phyloP scores from a whole-genome alignment of 768 basidiomycete genomes.

The Termitomyces bulborhizus region DNA sequence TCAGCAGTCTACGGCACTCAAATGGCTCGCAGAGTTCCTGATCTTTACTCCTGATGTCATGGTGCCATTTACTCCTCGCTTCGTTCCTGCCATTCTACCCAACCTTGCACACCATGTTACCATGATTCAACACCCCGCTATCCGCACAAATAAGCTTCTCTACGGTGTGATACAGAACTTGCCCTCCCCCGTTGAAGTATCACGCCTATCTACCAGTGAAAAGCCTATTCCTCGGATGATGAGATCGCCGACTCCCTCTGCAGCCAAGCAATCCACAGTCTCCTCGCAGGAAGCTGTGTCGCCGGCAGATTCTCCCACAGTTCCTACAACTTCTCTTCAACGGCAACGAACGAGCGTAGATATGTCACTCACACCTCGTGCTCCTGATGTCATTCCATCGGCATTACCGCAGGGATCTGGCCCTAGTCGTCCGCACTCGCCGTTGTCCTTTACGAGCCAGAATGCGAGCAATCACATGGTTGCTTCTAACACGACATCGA shows the following conservation, averaged over 20 bases:
- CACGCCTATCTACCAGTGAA: slow-evolving; percentile 24
- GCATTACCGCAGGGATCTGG: slow-evolving; percentile 13
- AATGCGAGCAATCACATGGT: slow-evolving; percentile 26
- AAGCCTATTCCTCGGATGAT: slow-evolving; percentile 30
- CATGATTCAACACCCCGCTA: slow-evolving; percentile 84
- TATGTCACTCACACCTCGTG: slow-evolving; percentile 30
- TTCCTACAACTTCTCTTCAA: slow-evolving; percentile 16
- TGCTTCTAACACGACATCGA: slow-evolving; percentile 16
- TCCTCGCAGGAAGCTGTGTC: slow-evolving; percentile 42
- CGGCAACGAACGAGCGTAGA: slow-evolving; percentile 28
- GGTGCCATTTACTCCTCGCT: slow-evolving; percentile 88
- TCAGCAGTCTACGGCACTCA: slow-evolving; percentile 89
- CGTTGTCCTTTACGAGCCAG: slow-evolving; percentile 41
- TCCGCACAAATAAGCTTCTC: slow-evolving; percentile 80
- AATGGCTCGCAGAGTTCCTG: slow-evolving; percentile 90
- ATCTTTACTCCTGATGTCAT: slow-evolving; percentile 86
- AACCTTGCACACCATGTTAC: slow-evolving; percentile 90
- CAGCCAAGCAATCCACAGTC: slow-evolving; percentile 42
- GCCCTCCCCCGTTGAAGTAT: slow-evolving; percentile 60
- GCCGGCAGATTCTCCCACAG: slow-evolving; percentile 24
- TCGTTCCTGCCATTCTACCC: slow-evolving; percentile 89
- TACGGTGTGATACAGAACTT: slow-evolving; percentile 81
- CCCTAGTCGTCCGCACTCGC: slow-evolving; percentile 60
- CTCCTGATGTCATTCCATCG: slow-evolving; percentile 24
- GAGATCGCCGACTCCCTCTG: slow-evolving; percentile 53